Percentiles rank a stretch among this genome's conserved stretches.
phyloP scores from a whole-genome alignment of 2,329 filamentous ascomycete genomes.

The Hirsutella minnesotensis region DNA sequence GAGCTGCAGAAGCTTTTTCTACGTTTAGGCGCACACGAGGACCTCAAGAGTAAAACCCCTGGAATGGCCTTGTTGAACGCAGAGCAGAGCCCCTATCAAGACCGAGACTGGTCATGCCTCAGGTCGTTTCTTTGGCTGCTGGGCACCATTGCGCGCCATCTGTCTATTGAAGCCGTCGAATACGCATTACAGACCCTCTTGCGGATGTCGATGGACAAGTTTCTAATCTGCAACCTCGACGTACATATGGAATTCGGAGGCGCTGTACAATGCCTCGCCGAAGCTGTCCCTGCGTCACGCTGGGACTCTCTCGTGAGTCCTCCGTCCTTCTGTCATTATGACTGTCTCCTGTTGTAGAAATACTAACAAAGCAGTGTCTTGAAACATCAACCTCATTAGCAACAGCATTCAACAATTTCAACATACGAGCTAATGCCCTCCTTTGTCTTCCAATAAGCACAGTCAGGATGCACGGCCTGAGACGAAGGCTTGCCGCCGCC shows the following conservation, averaged over 20 bases:
- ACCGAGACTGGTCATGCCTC: slow-evolving; percentile 34
- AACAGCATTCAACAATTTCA: slow-evolving; percentile 28
- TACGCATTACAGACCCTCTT: slow-evolving; percentile 36
- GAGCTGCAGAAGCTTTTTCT: slow-evolving; percentile 42
- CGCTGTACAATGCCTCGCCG: slow-evolving; percentile 31
- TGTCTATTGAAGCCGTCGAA: slow-evolving; percentile 22
- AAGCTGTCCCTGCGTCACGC: slow-evolving; percentile 22
- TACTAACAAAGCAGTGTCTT: slow-evolving; percentile 29
- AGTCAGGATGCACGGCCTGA: slow-evolving; percentile 42
- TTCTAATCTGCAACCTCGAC: slow-evolving; percentile 31
- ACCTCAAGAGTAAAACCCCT: slow-evolving; percentile 22
- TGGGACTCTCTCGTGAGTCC: slow-evolving; percentile 33
- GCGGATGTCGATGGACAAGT: slow-evolving; percentile 41
- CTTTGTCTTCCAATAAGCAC: slow-evolving; percentile 43
- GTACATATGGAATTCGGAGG: slow-evolving; percentile 27
- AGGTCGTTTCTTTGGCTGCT: slow-evolving; percentile 31
- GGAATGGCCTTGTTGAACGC: slow-evolving; percentile 11
- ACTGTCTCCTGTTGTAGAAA: neutral
- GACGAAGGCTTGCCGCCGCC: slow-evolving; percentile 52
- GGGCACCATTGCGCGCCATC: slow-evolving; percentile 19
- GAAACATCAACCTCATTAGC: slow-evolving; percentile 35
- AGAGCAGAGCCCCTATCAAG: slow-evolving; percentile 16
- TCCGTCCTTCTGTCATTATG: neutral
- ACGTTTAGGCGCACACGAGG: slow-evolving; percentile 42
- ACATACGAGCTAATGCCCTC: slow-evolving; percentile 47